These are phyloP conservation scores for Colletotrichum salicis DNA, from an alignment of 2,329 filamentous ascomycete species.

Conservation along the genomic window DNA sequence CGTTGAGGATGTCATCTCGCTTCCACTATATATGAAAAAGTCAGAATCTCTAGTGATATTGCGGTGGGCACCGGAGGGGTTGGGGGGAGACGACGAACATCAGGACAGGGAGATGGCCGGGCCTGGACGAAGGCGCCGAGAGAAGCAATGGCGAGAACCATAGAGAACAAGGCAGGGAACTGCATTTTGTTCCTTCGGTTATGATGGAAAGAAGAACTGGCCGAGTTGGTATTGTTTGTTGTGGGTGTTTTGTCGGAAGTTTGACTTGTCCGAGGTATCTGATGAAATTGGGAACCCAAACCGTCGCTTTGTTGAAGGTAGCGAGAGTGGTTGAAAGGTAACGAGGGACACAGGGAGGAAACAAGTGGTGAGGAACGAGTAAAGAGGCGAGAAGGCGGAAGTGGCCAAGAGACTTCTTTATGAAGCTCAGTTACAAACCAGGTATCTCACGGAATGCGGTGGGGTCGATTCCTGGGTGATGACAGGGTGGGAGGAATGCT, in stretches of 20 bases:
- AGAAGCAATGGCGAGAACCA: slow-evolving; percentile 39
- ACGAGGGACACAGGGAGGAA: not conserved
- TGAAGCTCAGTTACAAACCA: slow-evolving; percentile 1
- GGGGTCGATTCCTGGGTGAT: not conserved
- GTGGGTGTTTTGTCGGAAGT: not conserved
- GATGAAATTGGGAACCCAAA: not conserved
- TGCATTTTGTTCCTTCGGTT: slow-evolving; percentile 40
- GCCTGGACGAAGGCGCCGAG: slow-evolving; percentile 42
- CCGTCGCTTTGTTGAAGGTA: not conserved
- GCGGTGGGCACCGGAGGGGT: not conserved
- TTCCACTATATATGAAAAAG: slow-evolving; percentile 41
- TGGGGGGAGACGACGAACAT: slow-evolving; percentile 43
- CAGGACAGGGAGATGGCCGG: slow-evolving; percentile 51
- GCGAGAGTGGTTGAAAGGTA: not conserved
- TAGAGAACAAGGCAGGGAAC: slow-evolving; percentile 38
- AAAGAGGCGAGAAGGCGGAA: not conserved
- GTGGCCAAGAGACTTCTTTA: not conserved
- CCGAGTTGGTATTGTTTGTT: not conserved
- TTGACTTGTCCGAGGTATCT: not conserved
- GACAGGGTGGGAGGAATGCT: slow-evolving; percentile 23
- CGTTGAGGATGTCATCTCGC: slow-evolving; percentile 58
- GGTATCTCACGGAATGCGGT: slow-evolving; percentile 16
- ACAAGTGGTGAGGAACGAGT: not conserved
- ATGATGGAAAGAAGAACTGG: not conserved
- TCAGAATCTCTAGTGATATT: slow-evolving; percentile 26